Evolutionary conservation across 495 filamentous ascomycete genomes (phyloP).

Genomic region (Daldinia bambusicola): DNA sequence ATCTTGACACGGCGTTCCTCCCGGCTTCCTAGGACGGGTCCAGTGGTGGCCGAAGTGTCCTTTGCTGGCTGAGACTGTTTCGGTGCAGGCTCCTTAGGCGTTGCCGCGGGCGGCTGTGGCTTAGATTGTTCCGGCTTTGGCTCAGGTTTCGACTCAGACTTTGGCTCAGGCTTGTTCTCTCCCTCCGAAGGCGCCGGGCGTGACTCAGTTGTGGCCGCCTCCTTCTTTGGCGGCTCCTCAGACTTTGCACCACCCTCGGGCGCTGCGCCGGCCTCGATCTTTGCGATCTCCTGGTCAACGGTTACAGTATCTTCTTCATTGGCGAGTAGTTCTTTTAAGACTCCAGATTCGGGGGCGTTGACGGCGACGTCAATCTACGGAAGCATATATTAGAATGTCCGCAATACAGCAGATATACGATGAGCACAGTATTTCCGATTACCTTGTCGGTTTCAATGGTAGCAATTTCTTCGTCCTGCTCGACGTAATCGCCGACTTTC

Average conservation of each 20-base stretch:
- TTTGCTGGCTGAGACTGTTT: constrained; percentile 57
- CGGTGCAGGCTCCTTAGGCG: constrained; percentile 56
- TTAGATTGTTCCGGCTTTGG: constrained; percentile 52
- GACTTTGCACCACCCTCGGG: constrained; percentile 63
- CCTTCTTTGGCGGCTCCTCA: constrained; percentile 68
- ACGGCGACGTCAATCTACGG: constrained; percentile 91
- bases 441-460: constrained; percentile 99
- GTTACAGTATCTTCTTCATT: constrained; percentile 96
- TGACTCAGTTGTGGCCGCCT: constrained; percentile 64
- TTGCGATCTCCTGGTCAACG: constrained; percentile 91
- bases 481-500: constrained; percentile 93
- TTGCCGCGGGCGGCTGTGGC: constrained; percentile 58
- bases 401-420: constrained; percentile 3
- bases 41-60: constrained; percentile 50
- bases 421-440: constrained; percentile 34
- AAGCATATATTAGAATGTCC: constrained; percentile 17
- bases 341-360: constrained; percentile 91
- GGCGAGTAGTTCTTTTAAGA: constrained; percentile 89
- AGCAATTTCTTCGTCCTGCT: constrained; percentile 96
- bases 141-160: constrained; percentile 46
- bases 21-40: constrained; percentile 71
- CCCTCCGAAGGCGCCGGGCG: constrained; percentile 65
- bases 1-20: constrained; percentile 98
- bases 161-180: constrained; percentile 57
- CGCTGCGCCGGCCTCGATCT: constrained; percentile 79